Conservation (phyloP, 192 early-diverging fungal species). For the Rhizophagus prolifer region DNA sequence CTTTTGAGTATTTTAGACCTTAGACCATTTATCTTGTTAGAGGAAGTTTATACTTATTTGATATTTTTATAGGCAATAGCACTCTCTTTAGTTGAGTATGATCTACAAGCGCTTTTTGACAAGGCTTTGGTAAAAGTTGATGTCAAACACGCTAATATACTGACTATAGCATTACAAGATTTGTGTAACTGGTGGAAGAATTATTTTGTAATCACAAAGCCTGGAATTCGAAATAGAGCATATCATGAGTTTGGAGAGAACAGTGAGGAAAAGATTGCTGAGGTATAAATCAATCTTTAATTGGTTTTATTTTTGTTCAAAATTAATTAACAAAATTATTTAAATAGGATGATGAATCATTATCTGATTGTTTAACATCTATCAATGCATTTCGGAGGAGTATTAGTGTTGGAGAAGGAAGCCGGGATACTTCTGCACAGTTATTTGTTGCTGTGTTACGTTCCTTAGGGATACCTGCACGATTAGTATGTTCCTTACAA, state of each 20-base stretch:
- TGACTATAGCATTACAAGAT: constrained; percentile 30
- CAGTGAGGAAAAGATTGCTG: not conserved
- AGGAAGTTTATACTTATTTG: not conserved
- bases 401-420: constrained; percentile 32
- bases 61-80: constrained; percentile 8
- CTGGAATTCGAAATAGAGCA: constrained; percentile 32
- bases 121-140: constrained; percentile 16
- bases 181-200: constrained; percentile 43
- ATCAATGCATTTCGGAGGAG: constrained; percentile 30
- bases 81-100: constrained; percentile 27
- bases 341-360: not conserved
- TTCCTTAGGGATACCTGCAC: constrained; percentile 50
- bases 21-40: not conserved
- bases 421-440: constrained; percentile 47
- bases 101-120: constrained; percentile 32
- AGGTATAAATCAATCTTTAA: constrained; percentile 7
- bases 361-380: constrained; percentile 31
- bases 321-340: not conserved
- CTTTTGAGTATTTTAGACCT: constrained; percentile 14
- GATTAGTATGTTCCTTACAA: constrained; percentile 66
- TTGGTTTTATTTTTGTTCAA: not conserved
- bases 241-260: constrained; percentile 33
- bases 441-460: constrained; percentile 52
- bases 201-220: constrained; percentile 39
- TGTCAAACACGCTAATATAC: constrained; percentile 29